A percentile compares a stretch with the other conserved stretches of the same genome.
Evolutionary conservation across 768 basidiomycete genomes (phyloP).

Genomic region (Terana coerulea): DNA sequence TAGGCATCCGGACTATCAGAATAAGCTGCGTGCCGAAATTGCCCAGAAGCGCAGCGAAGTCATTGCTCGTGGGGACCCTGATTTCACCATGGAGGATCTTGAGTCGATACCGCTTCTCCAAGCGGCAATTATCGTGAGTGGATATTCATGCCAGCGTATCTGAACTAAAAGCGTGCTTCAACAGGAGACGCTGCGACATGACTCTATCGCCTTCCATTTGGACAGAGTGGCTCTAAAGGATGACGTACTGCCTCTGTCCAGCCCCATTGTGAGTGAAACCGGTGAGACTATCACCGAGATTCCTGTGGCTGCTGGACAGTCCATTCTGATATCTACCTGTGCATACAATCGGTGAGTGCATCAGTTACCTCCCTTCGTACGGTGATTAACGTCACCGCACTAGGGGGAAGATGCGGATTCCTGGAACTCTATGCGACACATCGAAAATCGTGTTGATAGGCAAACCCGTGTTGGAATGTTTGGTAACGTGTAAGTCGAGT

Average conservation of each 20-base stretch:
- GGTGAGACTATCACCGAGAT: slow-evolving; percentile 25
- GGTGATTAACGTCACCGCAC: not conserved
- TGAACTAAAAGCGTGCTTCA: too few relatives aligned
- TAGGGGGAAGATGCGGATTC: slow-evolving; percentile 30
- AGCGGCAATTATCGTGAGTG: slow-evolving; percentile 31
- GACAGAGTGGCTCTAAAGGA: slow-evolving; percentile 25
- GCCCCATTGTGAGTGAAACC: slow-evolving; percentile 24
- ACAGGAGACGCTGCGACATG: slow-evolving; percentile 28
- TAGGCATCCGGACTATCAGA: slow-evolving; percentile 22
- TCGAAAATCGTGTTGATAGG: slow-evolving; percentile 11
- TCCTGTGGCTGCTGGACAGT: slow-evolving; percentile 25
- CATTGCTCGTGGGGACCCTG: slow-evolving; percentile 19
- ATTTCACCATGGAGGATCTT: slow-evolving; percentile 28
- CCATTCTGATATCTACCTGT: slow-evolving; percentile 21
- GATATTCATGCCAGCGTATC: too few relatives aligned
- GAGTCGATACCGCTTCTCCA: slow-evolving; percentile 29
- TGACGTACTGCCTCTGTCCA: slow-evolving; percentile 32
- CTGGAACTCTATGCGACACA: slow-evolving; percentile 28
- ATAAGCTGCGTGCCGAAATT: slow-evolving; percentile 27
- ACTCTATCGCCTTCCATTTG: slow-evolving; percentile 28
- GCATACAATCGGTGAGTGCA: slow-evolving; percentile 31
- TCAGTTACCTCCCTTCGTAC: not conserved
- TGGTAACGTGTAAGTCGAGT: slow-evolving; percentile 5
- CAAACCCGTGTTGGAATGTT: slow-evolving; percentile 7
- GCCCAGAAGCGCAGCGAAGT: slow-evolving; percentile 18